A percentile compares a stretch with the other conserved stretches of the same genome.
phyloP scores from a whole-genome alignment of 2,329 filamentous ascomycete species.

The Alternaria brassicicola region DNA sequence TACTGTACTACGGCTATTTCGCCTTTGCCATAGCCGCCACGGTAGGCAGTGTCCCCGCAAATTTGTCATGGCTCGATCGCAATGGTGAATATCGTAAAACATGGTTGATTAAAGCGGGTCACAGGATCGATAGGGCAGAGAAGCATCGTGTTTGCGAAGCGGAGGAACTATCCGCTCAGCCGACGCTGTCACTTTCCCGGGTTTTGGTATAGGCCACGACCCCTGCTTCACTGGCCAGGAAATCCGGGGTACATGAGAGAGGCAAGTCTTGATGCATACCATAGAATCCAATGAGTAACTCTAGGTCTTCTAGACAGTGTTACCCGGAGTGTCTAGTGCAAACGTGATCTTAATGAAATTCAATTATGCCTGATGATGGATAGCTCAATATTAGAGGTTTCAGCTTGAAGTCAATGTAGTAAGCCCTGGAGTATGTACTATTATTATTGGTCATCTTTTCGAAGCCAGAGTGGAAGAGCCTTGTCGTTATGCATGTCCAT shows the following conservation, averaged over 20 bases:
- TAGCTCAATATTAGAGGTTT: constrained; percentile 12
- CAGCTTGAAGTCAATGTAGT: constrained; percentile 7
- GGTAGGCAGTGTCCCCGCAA: constrained; percentile 12
- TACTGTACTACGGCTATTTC: constrained; percentile 13
- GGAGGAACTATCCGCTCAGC: constrained; percentile 19
- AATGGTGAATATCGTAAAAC: constrained; percentile 10
- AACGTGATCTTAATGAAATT: constrained; percentile 1
- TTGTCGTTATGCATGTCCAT: constrained; percentile 33
- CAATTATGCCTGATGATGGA: constrained; percentile 1
- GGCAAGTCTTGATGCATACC: constrained; percentile 1
- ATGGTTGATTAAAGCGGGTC: constrained; percentile 10
- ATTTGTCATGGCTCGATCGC: constrained; percentile 15
- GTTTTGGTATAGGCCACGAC: constrained; percentile 9
- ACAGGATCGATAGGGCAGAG: constrained; percentile 16
- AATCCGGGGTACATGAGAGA: constrained; percentile 16
- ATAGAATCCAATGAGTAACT: constrained; percentile 6
- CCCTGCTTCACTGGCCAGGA: constrained; percentile 15
- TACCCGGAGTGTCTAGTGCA: constrained; percentile 1
- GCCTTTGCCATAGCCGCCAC: constrained; percentile 16
- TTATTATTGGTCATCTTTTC: constrained; percentile 15
- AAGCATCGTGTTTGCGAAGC: constrained; percentile 5
- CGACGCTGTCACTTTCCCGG: constrained; percentile 13
- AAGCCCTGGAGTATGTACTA: not conserved
- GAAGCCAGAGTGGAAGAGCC: constrained; percentile 33
- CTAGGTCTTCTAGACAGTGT: constrained; percentile 5